Conservation (phyloP, 2,329 filamentous ascomycete species). For the Berkeleyomyces rouxiae region DNA sequence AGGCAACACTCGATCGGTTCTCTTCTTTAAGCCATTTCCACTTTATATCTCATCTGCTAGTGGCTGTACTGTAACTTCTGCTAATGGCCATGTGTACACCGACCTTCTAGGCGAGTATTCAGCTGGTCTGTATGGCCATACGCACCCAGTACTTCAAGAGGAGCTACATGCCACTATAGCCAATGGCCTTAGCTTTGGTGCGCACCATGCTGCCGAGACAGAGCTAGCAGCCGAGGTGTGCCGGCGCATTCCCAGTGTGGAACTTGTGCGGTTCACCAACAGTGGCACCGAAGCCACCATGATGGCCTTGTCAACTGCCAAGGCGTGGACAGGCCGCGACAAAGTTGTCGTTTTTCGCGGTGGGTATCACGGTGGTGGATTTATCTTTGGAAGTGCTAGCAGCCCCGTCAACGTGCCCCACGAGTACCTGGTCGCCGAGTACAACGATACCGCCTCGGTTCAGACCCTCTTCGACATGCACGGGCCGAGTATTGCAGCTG, state of each 20-base stretch:
- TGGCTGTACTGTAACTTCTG: constrained; percentile 22
- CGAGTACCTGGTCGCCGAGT: constrained; percentile 43
- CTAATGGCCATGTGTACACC: constrained; percentile 29
- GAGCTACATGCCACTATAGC: constrained; percentile 31
- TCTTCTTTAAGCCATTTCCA: constrained; percentile 29
- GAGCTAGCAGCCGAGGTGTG: constrained; percentile 35
- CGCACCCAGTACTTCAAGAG: constrained; percentile 34
- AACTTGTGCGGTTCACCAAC: constrained; percentile 44
- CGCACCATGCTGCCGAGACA: constrained; percentile 34
- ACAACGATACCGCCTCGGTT: constrained; percentile 38
- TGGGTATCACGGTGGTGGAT: constrained; percentile 22
- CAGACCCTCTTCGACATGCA: constrained; percentile 25
- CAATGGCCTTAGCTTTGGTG: constrained; percentile 38
- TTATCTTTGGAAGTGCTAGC: constrained; percentile 13
- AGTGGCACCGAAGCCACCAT: constrained; percentile 50
- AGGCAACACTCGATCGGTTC: constrained; percentile 30
- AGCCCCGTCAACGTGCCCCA: constrained; percentile 29
- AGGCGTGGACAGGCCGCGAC: constrained; percentile 27
- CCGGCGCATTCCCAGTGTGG: constrained; percentile 33
- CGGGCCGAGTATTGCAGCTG: constrained; percentile 34
- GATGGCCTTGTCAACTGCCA: constrained; percentile 39
- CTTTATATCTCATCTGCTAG: constrained; percentile 15
- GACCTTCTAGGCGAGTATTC: constrained; percentile 49
- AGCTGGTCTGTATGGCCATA: constrained; percentile 51
- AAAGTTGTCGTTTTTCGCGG: constrained; percentile 37